These are phyloP conservation scores for Arthrobotrys musiformis DNA, from an alignment of 2,329 filamentous ascomycete species.

Conservation along the genomic window DNA sequence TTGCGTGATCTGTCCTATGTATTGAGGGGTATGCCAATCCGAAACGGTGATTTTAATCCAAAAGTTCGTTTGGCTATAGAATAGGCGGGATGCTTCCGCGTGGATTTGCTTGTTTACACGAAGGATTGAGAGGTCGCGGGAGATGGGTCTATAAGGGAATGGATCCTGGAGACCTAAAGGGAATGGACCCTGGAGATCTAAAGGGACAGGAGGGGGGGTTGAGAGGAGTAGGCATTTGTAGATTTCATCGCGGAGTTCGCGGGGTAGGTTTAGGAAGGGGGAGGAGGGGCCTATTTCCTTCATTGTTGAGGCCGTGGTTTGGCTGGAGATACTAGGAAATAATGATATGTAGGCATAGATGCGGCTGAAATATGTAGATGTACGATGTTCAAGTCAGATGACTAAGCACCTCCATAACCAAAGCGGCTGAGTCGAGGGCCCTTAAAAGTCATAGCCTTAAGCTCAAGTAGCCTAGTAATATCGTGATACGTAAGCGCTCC, in stretches of 20 bases:
- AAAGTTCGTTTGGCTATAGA: not conserved
- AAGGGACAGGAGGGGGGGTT: not conserved
- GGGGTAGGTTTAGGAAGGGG: constrained; percentile 35
- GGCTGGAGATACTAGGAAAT: not conserved
- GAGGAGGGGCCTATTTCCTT: not conserved
- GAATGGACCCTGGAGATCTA: not conserved
- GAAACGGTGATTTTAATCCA: not conserved
- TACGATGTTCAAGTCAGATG: no score
- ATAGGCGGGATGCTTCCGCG: not conserved
- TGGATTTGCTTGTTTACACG: constrained; percentile 21
- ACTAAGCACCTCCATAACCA: no score
- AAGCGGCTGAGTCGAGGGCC: no score
- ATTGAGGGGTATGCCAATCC: not conserved
- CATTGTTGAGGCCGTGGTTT: not conserved
- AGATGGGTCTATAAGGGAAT: not conserved
- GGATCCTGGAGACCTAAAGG: not conserved
- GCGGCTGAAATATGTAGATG: not conserved
- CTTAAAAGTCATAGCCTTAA: no score
- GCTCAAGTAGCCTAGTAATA: no score
- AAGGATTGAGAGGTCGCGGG: not conserved
- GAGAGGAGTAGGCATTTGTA: constrained; percentile 7
- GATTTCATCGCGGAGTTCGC: constrained; percentile 42
- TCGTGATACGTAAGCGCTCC: no score
- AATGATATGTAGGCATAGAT: not conserved
- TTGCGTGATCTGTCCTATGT: not conserved